phyloP scores from a whole-genome alignment of 164 flowering plant species.

The Brasenia schreberi region DNA sequence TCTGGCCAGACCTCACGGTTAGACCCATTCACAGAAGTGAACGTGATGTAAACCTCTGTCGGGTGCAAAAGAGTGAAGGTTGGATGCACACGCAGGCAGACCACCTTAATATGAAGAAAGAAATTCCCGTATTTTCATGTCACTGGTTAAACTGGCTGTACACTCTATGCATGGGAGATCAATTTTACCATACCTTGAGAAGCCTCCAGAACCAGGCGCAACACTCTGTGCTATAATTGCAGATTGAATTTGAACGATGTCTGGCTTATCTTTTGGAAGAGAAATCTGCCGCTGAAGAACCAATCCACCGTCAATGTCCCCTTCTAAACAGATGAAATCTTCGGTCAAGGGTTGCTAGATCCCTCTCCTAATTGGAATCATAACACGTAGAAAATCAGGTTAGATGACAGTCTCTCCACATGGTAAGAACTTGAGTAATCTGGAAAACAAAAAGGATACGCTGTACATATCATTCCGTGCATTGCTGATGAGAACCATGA shows the following conservation, averaged over 20 bases:
- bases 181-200: conserved; percentile 39
- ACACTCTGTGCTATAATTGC: conserved; percentile 54
- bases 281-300: conserved; percentile 39
- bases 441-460: no score
- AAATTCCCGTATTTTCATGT: background rate
- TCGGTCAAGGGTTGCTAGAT: conserved; percentile 67
- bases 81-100: conserved; percentile 89
- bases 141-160: background rate
- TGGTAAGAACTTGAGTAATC: no score
- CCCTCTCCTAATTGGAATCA: conserved; percentile 24
- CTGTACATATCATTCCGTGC: no score
- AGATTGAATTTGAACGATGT: conserved; percentile 43
- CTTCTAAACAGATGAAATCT: conserved; percentile 59
- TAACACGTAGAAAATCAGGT: no score
- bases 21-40: conserved; percentile 55
- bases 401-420: no score
- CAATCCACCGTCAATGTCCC: conserved; percentile 83
- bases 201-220: conserved; percentile 98
- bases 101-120: conserved; percentile 36
- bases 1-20: conserved; percentile 77
- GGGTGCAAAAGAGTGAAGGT: conserved; percentile 66
- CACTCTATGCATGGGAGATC: background rate
- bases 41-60: conserved; percentile 55
- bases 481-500: no score
- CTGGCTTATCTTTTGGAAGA: conserved; percentile 37